Conservation (phyloP, 495 filamentous ascomycete genomes). For the Podospora didyma region DNA sequence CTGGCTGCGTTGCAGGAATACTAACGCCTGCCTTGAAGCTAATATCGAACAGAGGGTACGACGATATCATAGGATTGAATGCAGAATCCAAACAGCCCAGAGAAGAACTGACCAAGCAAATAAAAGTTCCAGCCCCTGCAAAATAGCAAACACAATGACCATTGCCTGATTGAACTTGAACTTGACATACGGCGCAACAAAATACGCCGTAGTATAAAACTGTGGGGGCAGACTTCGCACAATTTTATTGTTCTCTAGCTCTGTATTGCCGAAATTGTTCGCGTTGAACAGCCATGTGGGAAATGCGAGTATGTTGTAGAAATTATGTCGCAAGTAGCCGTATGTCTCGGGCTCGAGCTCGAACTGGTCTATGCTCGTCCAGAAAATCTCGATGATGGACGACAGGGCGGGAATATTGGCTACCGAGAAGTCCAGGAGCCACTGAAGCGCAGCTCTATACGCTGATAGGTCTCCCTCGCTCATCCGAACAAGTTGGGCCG, state of each 20-base stretch:
- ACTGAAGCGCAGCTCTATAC: constrained; percentile 5
- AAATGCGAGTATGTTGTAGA: constrained; percentile 1
- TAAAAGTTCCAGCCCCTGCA: neutral
- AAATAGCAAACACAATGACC: neutral
- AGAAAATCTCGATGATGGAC: constrained; percentile 16
- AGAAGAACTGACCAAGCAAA: constrained; percentile 3
- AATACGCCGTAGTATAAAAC: neutral
- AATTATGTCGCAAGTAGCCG: neutral
- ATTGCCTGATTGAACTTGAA: neutral
- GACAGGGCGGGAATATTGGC: constrained; percentile 11
- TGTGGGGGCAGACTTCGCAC: neutral
- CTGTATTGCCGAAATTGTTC: constrained; percentile 1
- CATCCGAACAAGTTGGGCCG: neutral
- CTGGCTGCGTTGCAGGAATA: neutral
- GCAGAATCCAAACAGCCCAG: neutral
- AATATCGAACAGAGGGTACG: constrained; percentile 1
- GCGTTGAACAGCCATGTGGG: constrained; percentile 4
- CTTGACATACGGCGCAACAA: constrained; percentile 4
- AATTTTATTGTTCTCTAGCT: neutral
- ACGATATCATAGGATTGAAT: constrained; percentile 1
- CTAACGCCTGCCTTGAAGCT: neutral
- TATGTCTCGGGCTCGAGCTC: neutral
- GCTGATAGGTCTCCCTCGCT: neutral
- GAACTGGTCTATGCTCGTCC: constrained; percentile 7
- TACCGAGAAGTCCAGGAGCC: constrained; percentile 12